phyloP scores from a whole-genome alignment of 1,284 basidiomycete species.

The Trichosporon ovoides region DNA sequence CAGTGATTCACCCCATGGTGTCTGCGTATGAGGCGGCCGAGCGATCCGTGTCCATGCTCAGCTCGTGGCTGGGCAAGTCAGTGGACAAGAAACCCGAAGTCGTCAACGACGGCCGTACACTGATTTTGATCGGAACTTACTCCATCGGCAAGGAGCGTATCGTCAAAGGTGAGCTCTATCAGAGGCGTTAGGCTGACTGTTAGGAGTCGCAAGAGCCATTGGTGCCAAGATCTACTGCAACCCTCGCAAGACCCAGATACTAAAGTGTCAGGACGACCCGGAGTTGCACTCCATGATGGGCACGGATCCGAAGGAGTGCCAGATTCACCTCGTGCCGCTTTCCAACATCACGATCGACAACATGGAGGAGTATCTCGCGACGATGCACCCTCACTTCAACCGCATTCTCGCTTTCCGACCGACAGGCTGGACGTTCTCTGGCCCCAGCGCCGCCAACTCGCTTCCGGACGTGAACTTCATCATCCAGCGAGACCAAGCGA shows the following conservation, averaged over 20 bases:
- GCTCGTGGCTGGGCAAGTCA: constrained; percentile 47
- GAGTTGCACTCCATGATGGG: constrained; percentile 77
- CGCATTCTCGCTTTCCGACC: constrained; percentile 79
- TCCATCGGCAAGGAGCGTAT: constrained; percentile 96
- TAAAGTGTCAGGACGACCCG: constrained; percentile 73
- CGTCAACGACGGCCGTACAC: constrained; percentile 44
- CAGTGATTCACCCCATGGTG: constrained; percentile 1
- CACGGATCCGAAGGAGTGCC: constrained; percentile 65
- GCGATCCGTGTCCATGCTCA: constrained; percentile 46
- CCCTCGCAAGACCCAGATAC: constrained; percentile 67
- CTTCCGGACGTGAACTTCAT: constrained; percentile 61
- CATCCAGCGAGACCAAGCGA: constrained; percentile 61
- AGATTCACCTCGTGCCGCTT: constrained; percentile 81
- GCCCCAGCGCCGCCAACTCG: constrained; percentile 61
- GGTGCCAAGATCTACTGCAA: constrained; percentile 87
- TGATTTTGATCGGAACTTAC: constrained; percentile 93
- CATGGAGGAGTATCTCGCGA: constrained; percentile 69
- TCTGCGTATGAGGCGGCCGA: constrained; percentile 26
- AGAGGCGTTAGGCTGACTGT: constrained; percentile 1
- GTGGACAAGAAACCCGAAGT: constrained; percentile 29
- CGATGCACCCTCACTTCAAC: constrained; percentile 67
- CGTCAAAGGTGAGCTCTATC: constrained; percentile 75
- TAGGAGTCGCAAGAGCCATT: constrained; percentile 77
- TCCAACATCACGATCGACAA: constrained; percentile 71
- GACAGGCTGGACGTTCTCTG: constrained; percentile 87